phyloP scores from a whole-genome alignment of 352 stramenopile species.

The Phytophthora rubi region DNA sequence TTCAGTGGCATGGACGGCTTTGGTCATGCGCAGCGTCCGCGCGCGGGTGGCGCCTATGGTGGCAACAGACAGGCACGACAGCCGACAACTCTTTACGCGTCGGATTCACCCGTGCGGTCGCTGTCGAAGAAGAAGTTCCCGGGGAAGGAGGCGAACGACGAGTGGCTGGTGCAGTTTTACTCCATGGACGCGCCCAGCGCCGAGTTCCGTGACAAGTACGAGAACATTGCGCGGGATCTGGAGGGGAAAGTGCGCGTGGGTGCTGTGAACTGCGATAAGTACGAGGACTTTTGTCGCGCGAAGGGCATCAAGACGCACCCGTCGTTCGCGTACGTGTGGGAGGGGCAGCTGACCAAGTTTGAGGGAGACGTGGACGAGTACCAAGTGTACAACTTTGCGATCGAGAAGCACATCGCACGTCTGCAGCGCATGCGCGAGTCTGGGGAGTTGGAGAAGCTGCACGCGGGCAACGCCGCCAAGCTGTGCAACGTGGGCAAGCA shows the following conservation, averaged over 20 bases:
- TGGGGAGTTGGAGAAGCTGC: conserved; percentile 76
- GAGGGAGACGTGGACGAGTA: conserved; percentile 83
- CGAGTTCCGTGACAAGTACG: conserved; percentile 68
- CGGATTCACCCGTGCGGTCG: conserved; percentile 62
- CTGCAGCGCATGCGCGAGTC: conserved; percentile 69
- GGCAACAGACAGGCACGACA: conserved; percentile 23
- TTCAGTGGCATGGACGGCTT: conserved; percentile 86
- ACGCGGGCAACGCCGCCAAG: conserved; percentile 74
- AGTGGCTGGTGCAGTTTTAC: conserved; percentile 89
- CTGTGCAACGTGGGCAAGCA: conserved; percentile 80
- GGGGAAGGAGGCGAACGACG: conserved; percentile 67
- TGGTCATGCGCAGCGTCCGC: conserved; percentile 43
- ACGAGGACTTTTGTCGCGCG: conserved; percentile 56
- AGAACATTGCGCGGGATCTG: conserved; percentile 75
- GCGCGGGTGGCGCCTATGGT: conserved; percentile 17
- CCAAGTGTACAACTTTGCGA: conserved; percentile 83
- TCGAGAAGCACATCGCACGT: conserved; percentile 80
- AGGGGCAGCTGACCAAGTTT: conserved; percentile 55
- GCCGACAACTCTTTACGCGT: conserved; percentile 58
- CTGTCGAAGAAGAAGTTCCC: conserved; percentile 83
- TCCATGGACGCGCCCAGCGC: conserved; percentile 54
- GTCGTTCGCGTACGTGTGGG: conserved; percentile 76
- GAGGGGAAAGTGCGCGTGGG: conserved; percentile 76
- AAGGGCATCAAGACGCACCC: conserved; percentile 49
- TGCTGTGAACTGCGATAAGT: conserved; percentile 80